Evolutionary conservation across 2,329 filamentous ascomycete species (phyloP).

Genomic region (Talaromyces sp.): DNA sequence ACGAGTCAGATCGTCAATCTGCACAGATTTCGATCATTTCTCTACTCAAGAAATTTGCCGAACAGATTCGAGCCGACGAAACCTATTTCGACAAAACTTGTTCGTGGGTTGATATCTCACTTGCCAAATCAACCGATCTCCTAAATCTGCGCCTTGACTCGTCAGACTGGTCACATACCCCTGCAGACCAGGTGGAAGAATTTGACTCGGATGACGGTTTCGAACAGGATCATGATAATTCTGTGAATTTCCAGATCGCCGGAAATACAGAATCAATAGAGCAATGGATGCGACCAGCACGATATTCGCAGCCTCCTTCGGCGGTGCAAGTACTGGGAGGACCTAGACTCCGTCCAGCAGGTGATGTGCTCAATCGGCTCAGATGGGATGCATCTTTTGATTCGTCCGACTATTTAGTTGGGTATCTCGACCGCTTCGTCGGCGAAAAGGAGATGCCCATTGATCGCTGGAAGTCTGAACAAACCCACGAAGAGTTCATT

Average conservation of each 20-base stretch:
- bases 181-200: background rate
- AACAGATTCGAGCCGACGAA: constrained; percentile 33
- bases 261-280: background rate
- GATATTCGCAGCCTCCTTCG: background rate
- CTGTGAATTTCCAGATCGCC: background rate
- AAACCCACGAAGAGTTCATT: constrained; percentile 56
- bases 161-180: background rate
- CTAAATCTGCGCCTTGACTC: constrained; percentile 18
- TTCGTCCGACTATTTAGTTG: constrained; percentile 48
- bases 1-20: constrained; percentile 40
- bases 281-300: background rate
- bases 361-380: constrained; percentile 48
- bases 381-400: constrained; percentile 49
- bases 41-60: constrained; percentile 33
- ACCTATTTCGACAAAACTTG: constrained; percentile 33
- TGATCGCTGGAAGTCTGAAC: constrained; percentile 52
- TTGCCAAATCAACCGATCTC: constrained; percentile 25
- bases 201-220: constrained; percentile 13
- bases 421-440: constrained; percentile 53
- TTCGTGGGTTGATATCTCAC: constrained; percentile 34
- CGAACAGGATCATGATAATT: background rate
- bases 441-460: constrained; percentile 48
- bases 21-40: constrained; percentile 45
- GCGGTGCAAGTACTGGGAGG: background rate
- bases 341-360: constrained; percentile 20